Evolutionary conservation across 2,329 filamentous ascomycete genomes (phyloP).

Genomic region (Tolypocladium ovalisporum): DNA sequence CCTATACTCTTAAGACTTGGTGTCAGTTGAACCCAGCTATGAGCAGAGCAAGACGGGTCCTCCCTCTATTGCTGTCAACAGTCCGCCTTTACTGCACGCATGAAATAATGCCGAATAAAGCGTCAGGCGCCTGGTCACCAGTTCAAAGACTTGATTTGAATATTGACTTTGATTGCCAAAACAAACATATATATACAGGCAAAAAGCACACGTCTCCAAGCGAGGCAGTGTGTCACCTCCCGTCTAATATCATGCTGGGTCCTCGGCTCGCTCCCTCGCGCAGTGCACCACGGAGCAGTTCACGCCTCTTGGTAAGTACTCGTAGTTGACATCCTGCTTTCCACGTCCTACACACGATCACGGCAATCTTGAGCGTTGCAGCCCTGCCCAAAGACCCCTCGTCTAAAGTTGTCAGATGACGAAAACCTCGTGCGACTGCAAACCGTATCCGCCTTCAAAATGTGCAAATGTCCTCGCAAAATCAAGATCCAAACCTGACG

Average conservation of each 20-base stretch:
- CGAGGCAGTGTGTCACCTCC: constrained; percentile 3
- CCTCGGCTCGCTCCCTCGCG: not conserved
- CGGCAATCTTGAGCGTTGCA: not conserved
- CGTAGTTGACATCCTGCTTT: not conserved
- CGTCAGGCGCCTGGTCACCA: not conserved
- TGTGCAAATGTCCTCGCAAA: not conserved
- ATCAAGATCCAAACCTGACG: not conserved
- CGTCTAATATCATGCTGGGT: not conserved
- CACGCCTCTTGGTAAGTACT: not conserved
- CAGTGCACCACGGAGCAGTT: not conserved
- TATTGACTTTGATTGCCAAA: constrained; percentile 1
- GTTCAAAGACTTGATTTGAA: not conserved
- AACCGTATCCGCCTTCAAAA: not conserved
- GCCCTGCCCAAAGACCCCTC: not conserved
- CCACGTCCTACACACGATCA: not conserved
- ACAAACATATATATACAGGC: constrained; percentile 8
- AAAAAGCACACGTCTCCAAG: constrained; percentile 5
- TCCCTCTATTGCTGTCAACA: not conserved
- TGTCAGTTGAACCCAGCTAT: not conserved
- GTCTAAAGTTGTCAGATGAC: not conserved
- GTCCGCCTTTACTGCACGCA: not conserved
- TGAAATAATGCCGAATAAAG: not conserved
- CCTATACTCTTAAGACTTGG: not conserved
- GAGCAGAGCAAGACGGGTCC: not conserved
- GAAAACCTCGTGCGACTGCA: not conserved